Evolutionary conservation across 2,329 filamentous ascomycete genomes (phyloP), one percentile per base, ranked within the genome.

Genomic region (Penicillium sp.): DNA sequence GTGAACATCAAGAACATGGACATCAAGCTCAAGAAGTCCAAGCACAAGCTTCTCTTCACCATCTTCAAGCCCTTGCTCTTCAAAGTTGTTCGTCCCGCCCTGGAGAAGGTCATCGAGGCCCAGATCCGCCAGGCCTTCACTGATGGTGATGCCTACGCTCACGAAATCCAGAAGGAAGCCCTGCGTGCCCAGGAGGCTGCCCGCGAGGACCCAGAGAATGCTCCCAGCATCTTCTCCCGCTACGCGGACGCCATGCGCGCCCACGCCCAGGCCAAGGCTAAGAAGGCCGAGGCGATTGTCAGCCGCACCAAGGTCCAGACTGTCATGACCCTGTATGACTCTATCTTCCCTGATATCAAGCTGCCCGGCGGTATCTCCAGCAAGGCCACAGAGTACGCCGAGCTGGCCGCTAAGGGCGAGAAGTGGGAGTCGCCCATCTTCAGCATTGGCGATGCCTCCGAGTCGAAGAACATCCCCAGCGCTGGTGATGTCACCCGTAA

Each of bases 381-480:
- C 81, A 97, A 97, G 86, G 93, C 94, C 10, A 96, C 92, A 26
- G 92, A 97, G 79, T 98, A 96, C 85, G 92, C 88, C 81, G 88
- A 97, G 24, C 85, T 97, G 61, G 92, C 94, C 9, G 84, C 83
- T 68, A 92, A 95, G 86, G 95, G 95, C 56, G 91, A 97, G 59
- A 89, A 88, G 78, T 99, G 95, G 95, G 90, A 97, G 83, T 96
- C 91, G 64, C 92, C 94, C 10, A 88, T 99, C 72, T 99, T 99
- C 83, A 89, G 88, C 63, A 90, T 98, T 70, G 94, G 95, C 53
- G 85, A 81, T 47, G 93, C 93, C 12, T 83, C 86, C 59, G 88
- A 89, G 79, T 92, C 91, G 45, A 84, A 80, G 26, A 86, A 90
- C 72, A 84, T 97, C 47, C 93, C 93, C 1, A 75, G 79, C 65